Evolutionary conservation across 192 early-diverging fungal genomes (phyloP), one percentile per base, ranked within the genome.

Genomic region (Backusella luteola): DNA sequence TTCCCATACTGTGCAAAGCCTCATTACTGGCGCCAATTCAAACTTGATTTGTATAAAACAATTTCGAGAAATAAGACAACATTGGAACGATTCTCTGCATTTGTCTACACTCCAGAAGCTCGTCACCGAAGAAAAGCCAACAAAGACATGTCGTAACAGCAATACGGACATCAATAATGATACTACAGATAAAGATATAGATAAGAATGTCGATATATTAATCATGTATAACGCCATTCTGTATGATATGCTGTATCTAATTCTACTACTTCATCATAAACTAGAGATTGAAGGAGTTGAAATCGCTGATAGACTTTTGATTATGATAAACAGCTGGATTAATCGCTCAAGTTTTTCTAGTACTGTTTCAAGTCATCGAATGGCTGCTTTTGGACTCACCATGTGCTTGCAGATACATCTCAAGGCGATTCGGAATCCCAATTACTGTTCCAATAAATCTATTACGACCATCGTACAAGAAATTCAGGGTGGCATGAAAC

Each of bases 1-100:
- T 69, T 69, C 68, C 38, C 68, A 69, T 69, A 69, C 68, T 21
- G 68, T 69, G 21, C 68, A 69, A 69, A 69, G 68, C 35, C 34
- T 69, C 35, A 69, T 41, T 21, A 69, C 36, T 41, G 68, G 68
- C 38, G 34, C 68, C 21, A 69, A 35, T 26, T 35, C 35, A 23
- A 35, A 69, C 38, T 23, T 69, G 8, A 69, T 69, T 69, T 69
- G 68, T 69, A 41, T 69, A 69, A 69, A 69, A 15, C 68, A 69
- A 21, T 69, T 69, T 69, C 34, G 38, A 69, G 38, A 69, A 38
- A 69, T 69, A 21, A 69, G 68, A 39, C 68, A 69, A 11, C 68
- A 69, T 69, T 69, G 68, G 68, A 35, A 69, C 23, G 68, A 69
- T 41, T 12, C 68, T n/a, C n/a, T 69, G 12, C 68, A 69, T 69